A percentile compares a stretch with the other conserved stretches of the same genome.
Evolutionary conservation across 148 eudicot species (phyloP).

Genomic region (Linanthus parryae): DNA sequence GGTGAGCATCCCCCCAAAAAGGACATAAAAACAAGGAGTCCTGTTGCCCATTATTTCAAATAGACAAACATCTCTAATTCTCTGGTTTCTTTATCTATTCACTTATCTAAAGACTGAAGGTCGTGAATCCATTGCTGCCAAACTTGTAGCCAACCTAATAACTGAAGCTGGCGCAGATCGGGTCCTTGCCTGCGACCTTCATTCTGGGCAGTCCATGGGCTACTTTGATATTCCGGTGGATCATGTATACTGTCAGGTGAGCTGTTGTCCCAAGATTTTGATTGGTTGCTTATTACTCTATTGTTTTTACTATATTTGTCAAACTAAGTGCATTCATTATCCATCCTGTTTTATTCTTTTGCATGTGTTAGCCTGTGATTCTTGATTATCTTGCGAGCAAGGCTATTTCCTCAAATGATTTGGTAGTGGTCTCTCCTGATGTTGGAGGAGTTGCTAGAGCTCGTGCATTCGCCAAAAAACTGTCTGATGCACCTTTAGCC

Average conservation of each 20-base stretch:
- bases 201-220: slow-evolving; percentile 96
- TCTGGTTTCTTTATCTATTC: too few relatives aligned
- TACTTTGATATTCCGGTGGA: slow-evolving; percentile 97
- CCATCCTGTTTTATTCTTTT: slow-evolving; percentile 11
- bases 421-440: slow-evolving; percentile 96
- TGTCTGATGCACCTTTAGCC: slow-evolving; percentile 96
- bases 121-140: slow-evolving; percentile 94
- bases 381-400: slow-evolving; percentile 97
- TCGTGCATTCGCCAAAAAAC: slow-evolving; percentile 93
- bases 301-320: too few relatives aligned
- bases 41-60: not conserved
- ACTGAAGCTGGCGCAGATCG: slow-evolving; percentile 94
- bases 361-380: slow-evolving; percentile 66
- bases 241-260: slow-evolving; percentile 89
- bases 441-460: slow-evolving; percentile 99
- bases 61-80: not conserved
- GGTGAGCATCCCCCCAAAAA: too few relatives aligned
- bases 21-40: too few relatives aligned
- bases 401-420: slow-evolving; percentile 63
- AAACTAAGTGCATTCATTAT: too few relatives aligned
- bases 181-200: slow-evolving; percentile 93
- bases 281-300: not conserved
- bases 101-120: slow-evolving; percentile 73
- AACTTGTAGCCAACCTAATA: slow-evolving; percentile 80
- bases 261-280: not conserved